Conservation (phyloP, 169 alveolate genomes). For the Plasmodium malariae region DNA sequence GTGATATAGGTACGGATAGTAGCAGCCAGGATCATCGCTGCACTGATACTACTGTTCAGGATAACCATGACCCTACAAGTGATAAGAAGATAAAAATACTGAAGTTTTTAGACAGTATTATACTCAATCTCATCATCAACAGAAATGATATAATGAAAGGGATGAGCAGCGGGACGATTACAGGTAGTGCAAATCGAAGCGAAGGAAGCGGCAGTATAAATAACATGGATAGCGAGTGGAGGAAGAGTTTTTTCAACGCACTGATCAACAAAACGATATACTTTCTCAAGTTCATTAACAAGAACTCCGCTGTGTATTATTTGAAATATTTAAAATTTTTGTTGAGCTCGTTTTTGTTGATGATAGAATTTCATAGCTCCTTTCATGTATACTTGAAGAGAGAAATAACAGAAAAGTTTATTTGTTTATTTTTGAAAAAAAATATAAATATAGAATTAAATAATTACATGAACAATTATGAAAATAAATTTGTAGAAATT, state of each 20-base stretch:
- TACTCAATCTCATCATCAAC: constrained; percentile 42
- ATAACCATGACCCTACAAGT: not conserved
- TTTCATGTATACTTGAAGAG: constrained; percentile 45
- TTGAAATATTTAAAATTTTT: constrained; percentile 44
- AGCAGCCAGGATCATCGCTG: not conserved
- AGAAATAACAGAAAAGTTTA: constrained; percentile 43
- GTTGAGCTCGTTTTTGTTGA: constrained; percentile 16
- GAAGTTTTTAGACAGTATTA: constrained; percentile 50
- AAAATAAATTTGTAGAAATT: constrained; percentile 18
- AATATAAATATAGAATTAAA: constrained; percentile 27
- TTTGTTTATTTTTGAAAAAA: constrained; percentile 43
- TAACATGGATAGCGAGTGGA: not conserved
- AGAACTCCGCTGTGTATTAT: constrained; percentile 7
- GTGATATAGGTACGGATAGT: not conserved
- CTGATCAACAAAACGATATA: constrained; percentile 31
- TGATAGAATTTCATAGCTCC: constrained; percentile 58
- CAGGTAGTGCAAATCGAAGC: not conserved
- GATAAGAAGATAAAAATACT: constrained; percentile 41
- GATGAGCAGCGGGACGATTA: too few species aligned
- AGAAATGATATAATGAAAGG: constrained; percentile 28
- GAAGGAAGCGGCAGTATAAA: not conserved
- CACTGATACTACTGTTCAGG: too few species aligned
- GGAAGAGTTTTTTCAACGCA: constrained; percentile 10
- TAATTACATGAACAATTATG: constrained; percentile 14
- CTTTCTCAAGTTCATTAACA: constrained; percentile 30